A percentile compares a stretch with the other conserved stretches of the same genome.
Conservation (phyloP, 225 moss, liverwort and hornwort species). For the Physcomitrellopsis africana region DNA sequence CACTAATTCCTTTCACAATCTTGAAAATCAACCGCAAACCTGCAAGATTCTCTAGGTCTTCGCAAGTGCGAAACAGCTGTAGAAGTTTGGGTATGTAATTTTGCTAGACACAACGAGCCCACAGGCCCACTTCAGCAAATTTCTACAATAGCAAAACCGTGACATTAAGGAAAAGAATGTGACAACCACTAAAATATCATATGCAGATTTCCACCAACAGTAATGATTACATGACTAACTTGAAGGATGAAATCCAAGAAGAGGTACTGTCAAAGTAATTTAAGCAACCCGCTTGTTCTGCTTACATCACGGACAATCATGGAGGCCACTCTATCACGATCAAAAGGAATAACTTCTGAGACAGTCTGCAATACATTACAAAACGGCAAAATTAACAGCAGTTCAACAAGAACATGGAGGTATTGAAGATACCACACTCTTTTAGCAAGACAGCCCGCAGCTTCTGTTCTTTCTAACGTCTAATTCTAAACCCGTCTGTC, state of each 20-base stretch:
- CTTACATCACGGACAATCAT: constrained; percentile 91
- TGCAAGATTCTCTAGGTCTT: constrained; percentile 85
- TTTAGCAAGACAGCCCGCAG: constrained; percentile 14
- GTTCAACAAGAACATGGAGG: neutral
- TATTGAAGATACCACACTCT: constrained; percentile 8
- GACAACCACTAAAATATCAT: no score
- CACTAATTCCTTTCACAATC: constrained; percentile 97
- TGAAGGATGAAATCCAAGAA: constrained; percentile 10
- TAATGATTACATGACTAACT: neutral
- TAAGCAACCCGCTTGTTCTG: constrained; percentile 3
- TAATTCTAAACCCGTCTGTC: no score
- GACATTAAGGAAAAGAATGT: neutral
- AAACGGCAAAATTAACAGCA: constrained; percentile 30
- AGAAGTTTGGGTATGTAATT: constrained; percentile 88
- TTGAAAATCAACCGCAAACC: constrained; percentile 91
- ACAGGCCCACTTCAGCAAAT: constrained; percentile 30
- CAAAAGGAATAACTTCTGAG: constrained; percentile 79
- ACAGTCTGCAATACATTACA: constrained; percentile 73
- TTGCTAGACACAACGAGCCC: constrained; percentile 61
- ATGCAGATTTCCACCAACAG: no score
- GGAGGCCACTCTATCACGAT: constrained; percentile 81
- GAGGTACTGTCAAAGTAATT: constrained; percentile 12
- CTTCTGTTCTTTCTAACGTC: no score
- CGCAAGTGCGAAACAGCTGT: constrained; percentile 89
- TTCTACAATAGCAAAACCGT: constrained; percentile 21